phyloP scores from a whole-genome alignment of 2,329 filamentous ascomycete species.

The Ophiosphaerella narmari region DNA sequence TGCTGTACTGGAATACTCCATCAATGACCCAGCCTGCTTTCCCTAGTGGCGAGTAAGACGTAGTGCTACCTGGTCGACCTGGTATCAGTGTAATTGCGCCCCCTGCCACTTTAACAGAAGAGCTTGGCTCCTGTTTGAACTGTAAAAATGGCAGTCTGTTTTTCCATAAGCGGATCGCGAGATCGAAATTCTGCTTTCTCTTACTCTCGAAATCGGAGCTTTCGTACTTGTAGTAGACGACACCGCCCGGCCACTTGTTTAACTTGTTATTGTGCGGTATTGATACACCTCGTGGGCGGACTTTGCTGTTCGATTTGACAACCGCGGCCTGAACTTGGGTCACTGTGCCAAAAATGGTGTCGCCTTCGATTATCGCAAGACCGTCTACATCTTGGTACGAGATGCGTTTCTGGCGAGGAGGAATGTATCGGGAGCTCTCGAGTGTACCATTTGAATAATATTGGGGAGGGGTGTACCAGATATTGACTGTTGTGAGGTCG shows the following conservation, averaged over 20 bases:
- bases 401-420: constrained; percentile 1
- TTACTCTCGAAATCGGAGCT: constrained; percentile 10
- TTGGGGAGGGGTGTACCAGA: neutral
- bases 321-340: constrained; percentile 2
- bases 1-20: neutral
- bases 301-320: neutral
- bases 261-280: constrained; percentile 4
- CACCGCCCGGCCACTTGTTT: constrained; percentile 8
- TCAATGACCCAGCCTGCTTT: neutral
- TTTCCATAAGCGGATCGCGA: constrained; percentile 14
- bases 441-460: neutral
- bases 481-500: constrained; percentile 6
- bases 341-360: constrained; percentile 9
- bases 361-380: constrained; percentile 13
- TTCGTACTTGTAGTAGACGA: constrained; percentile 14
- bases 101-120: neutral
- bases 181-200: neutral
- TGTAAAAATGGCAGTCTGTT: constrained; percentile 12
- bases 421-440: neutral
- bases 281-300: constrained; percentile 4
- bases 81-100: constrained; percentile 8
- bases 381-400: constrained; percentile 10
- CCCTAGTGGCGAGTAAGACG: neutral
- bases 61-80: neutral
- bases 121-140: constrained; percentile 5